Conservation (phyloP, 2,329 filamentous ascomycete species). For the Diplodia sapinea region DNA sequence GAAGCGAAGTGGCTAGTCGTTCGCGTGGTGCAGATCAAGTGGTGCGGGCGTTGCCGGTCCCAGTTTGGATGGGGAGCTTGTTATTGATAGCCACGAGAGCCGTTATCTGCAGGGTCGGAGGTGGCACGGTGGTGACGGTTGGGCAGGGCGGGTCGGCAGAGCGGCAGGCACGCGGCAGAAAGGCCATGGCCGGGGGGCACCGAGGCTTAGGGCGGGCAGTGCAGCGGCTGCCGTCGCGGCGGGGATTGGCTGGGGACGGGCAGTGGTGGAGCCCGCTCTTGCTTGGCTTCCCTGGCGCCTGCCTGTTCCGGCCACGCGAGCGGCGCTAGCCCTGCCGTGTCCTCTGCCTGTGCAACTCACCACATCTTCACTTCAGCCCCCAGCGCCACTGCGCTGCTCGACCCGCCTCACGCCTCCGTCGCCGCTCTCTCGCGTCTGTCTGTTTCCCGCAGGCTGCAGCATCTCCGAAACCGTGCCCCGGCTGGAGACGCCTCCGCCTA, state of each 20-base stretch:
- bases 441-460: no score
- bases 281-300: constrained; percentile 18
- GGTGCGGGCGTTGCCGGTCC: no score
- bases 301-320: constrained; percentile 3
- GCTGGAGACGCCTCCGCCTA: no score
- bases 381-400: background rate
- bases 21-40: constrained; percentile 3
- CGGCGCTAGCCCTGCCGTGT: constrained; percentile 9
- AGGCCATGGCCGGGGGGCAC: background rate
- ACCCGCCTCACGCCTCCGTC: background rate
- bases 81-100: constrained; percentile 18
- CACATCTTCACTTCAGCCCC: background rate
- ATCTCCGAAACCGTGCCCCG: no score
- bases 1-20: background rate
- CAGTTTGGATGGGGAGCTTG: no score
- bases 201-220: background rate
- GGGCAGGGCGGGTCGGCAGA: no score
- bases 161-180: background rate
- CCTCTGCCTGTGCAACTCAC: background rate
- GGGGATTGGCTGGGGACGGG: background rate
- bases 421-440: background rate
- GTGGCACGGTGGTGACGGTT: background rate
- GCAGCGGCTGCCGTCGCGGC: background rate
- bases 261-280: background rate
- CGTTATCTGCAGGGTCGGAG: constrained; percentile 1